These are phyloP conservation scores for Diplodia intermedia DNA, from an alignment of 2,329 filamentous ascomycete genomes.

Conservation along the genomic window DNA sequence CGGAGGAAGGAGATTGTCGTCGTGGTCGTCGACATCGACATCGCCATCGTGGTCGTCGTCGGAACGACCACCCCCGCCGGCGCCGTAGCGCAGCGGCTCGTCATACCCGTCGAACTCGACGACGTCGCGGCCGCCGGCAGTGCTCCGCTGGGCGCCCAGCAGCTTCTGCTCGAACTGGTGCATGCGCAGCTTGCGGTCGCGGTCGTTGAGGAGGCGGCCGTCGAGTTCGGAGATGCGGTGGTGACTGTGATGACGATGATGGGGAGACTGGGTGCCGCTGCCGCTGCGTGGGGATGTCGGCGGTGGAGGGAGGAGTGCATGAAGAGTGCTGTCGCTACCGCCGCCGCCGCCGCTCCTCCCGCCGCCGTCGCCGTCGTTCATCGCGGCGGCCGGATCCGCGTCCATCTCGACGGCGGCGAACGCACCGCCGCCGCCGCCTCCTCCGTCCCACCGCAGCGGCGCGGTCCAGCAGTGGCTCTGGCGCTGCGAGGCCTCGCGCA, in stretches of 20 bases:
- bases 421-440: background rate
- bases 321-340: background rate
- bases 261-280: too few species aligned
- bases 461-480: slow-evolving; percentile 48
- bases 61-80: too few species aligned
- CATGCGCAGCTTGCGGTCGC: slow-evolving; percentile 26
- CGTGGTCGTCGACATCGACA: background rate
- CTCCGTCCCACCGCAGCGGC: slow-evolving; percentile 38
- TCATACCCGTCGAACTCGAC: slow-evolving; percentile 20
- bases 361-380: background rate
- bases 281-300: background rate
- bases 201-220: slow-evolving; percentile 21
- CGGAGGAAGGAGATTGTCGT: background rate
- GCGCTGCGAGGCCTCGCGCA: slow-evolving; percentile 41
- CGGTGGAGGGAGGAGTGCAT: background rate
- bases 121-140: too few species aligned
- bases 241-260: background rate
- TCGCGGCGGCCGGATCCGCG: background rate
- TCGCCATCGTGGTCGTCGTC: background rate
- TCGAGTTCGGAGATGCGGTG: slow-evolving; percentile 13
- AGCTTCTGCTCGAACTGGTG: slow-evolving; percentile 24
- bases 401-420: slow-evolving; percentile 7
- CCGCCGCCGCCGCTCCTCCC: background rate
- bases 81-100: background rate
- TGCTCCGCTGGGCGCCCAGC: background rate